phyloP scores from a whole-genome alignment of 345 rosid genomes.

The Orychophragmus violaceus region DNA sequence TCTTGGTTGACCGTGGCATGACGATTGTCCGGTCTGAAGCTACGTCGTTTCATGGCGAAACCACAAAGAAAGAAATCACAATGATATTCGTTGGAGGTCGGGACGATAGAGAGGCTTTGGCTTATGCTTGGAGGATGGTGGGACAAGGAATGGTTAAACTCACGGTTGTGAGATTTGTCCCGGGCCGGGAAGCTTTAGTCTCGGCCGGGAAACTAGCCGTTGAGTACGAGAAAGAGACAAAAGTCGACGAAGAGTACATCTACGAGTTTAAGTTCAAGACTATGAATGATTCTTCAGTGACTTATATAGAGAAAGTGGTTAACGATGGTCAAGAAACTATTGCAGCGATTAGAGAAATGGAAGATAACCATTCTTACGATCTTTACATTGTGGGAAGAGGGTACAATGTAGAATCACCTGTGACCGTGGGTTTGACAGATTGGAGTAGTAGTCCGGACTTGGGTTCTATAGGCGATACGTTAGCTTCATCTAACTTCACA shows the following conservation, averaged over 20 bases:
- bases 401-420: constrained; percentile 27
- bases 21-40: constrained; percentile 8
- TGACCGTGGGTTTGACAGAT: constrained; percentile 37
- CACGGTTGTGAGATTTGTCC: constrained; percentile 44
- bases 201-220: not conserved
- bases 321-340: constrained; percentile 39
- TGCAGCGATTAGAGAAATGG: constrained; percentile 27
- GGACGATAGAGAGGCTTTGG: constrained; percentile 66
- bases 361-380: constrained; percentile 26
- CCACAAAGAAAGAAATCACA: constrained; percentile 5
- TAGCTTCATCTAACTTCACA: constrained; percentile 39
- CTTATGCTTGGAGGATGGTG: constrained; percentile 58
- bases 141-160: constrained; percentile 28
- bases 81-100: constrained; percentile 54
- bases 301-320: constrained; percentile 38
- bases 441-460: constrained; percentile 49
- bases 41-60: not conserved
- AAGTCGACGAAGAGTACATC: constrained; percentile 35
- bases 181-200: constrained; percentile 6
- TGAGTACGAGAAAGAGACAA: constrained; percentile 20
- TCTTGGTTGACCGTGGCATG: constrained; percentile 52
- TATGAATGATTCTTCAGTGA: constrained; percentile 20
- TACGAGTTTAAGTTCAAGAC: constrained; percentile 43
- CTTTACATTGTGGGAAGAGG: constrained; percentile 55
- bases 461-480: constrained; percentile 51